Conservation (phyloP, 164 flowering plant genomes). For the Stephania cephalantha region DNA sequence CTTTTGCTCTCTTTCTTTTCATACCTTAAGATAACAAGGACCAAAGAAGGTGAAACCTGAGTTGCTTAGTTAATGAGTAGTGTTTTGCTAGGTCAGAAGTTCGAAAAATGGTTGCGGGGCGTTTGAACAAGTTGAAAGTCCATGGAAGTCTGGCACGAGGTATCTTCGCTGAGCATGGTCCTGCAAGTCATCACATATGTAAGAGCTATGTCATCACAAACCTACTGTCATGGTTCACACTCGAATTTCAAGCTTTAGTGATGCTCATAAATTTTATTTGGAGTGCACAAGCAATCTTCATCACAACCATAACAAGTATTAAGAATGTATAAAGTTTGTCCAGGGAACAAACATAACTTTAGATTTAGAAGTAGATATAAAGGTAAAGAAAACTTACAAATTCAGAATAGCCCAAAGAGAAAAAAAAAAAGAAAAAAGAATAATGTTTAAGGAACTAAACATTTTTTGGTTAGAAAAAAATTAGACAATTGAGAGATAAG, state of each 20-base stretch:
- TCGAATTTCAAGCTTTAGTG: too few species aligned
- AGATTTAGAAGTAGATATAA: not conserved
- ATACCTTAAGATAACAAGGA: not conserved
- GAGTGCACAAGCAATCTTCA: too few species aligned
- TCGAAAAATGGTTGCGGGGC: slow-evolving; percentile 56
- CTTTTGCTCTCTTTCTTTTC: not conserved
- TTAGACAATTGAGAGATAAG: not conserved
- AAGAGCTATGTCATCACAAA: not conserved
- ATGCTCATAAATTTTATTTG: too few species aligned
- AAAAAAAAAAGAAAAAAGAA: too few species aligned
- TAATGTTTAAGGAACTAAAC: not conserved
- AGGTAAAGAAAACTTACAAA: not conserved
- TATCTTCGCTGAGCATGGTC: slow-evolving; percentile 54
- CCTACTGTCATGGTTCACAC: not conserved
- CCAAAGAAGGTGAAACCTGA: not conserved
- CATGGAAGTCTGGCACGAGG: slow-evolving; percentile 63
- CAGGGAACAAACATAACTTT: not conserved
- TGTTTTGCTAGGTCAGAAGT: slow-evolving; percentile 30
- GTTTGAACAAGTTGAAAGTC: slow-evolving; percentile 74
- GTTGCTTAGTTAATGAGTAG: not conserved
- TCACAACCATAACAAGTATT: not conserved
- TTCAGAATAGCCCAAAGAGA: not conserved
- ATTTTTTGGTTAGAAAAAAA: too few species aligned
- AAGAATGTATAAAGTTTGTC: too few species aligned
- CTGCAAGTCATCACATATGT: slow-evolving; percentile 20